Evolutionary conservation across 2,329 filamentous ascomycete genomes (phyloP).

Genomic region (Emmonsiellopsis sp.): DNA sequence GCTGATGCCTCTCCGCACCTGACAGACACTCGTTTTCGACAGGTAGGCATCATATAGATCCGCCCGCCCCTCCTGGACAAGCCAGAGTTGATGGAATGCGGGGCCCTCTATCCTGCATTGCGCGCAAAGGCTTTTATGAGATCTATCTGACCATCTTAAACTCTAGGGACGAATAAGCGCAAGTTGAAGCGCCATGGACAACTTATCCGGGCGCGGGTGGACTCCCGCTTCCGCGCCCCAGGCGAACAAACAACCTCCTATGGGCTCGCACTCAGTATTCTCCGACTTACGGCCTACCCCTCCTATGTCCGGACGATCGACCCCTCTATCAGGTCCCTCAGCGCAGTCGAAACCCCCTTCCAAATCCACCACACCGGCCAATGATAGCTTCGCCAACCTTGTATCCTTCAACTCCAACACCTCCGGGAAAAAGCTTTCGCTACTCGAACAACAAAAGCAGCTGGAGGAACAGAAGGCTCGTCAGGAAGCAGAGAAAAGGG

Average conservation of each 20-base stretch:
- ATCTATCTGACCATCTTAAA: not conserved
- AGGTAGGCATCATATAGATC: not conserved
- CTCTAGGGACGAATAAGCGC: not conserved
- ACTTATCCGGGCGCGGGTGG: conserved; percentile 40
- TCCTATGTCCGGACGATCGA: conserved; percentile 34
- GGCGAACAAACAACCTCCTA: conserved; percentile 28
- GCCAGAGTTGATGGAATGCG: too few relatives aligned
- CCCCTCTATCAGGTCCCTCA: conserved; percentile 29
- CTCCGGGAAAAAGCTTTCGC: conserved; percentile 57
- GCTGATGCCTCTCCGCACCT: not conserved
- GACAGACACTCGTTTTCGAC: not conserved
- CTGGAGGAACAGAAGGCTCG: conserved; percentile 66
- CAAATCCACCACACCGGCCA: conserved; percentile 33
- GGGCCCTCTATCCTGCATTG: too few relatives aligned
- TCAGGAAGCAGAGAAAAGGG: conserved; percentile 66
- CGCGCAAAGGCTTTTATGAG: not conserved
- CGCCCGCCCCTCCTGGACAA: not conserved
- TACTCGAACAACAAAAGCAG: conserved; percentile 57
- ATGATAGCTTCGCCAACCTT: conserved; percentile 53
- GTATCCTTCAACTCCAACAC: conserved; percentile 48
- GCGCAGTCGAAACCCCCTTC: conserved; percentile 25
- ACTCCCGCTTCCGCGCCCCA: conserved; percentile 24
- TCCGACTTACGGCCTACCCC: conserved; percentile 28
- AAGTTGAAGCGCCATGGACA: conserved; percentile 30
- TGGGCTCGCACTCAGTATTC: conserved; percentile 27